These are phyloP conservation scores for Poa annua DNA, from an alignment of 176 grass and related monocot genomes.

Conservation along the genomic window DNA sequence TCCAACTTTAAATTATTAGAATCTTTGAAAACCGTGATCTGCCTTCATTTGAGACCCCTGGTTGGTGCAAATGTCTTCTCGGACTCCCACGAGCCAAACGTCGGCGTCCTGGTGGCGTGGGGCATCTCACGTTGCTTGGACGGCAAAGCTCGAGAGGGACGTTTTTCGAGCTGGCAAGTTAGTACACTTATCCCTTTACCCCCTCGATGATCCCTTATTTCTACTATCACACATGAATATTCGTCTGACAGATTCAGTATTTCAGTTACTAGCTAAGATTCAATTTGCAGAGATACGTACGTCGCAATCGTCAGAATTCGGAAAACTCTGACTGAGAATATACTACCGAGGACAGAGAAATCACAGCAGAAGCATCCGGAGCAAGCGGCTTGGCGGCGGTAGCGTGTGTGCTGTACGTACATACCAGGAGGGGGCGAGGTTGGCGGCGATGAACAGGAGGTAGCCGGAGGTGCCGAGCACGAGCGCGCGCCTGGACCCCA, in stretches of 20 bases:
- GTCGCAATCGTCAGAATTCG: not conserved
- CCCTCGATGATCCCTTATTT: not conserved
- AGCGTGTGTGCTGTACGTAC: constrained; percentile 46
- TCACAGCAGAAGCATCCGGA: not conserved
- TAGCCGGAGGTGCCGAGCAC: constrained; percentile 84
- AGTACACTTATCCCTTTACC: not conserved
- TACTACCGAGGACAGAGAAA: not conserved
- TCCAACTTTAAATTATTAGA: too few species aligned
- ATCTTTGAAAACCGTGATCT: too few species aligned
- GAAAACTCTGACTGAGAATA: not conserved
- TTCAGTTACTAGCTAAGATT: too few species aligned
- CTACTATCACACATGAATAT: not conserved
- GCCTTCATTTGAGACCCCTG: too few species aligned
- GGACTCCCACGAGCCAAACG: not conserved
- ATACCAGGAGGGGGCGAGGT: constrained; percentile 80
- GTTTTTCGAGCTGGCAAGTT: not conserved
- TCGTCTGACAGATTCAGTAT: not conserved
- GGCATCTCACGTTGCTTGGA: not conserved
- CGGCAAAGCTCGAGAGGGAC: not conserved
- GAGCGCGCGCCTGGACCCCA: constrained; percentile 73
- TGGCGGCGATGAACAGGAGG: constrained; percentile 87
- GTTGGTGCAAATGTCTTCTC: not conserved
- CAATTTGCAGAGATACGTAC: not conserved
- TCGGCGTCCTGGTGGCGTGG: not conserved
- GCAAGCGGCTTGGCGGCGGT: not conserved